Evolutionary conservation across 495 filamentous ascomycete species (phyloP), one percentile per base, ranked within the genome.

Genomic region (Penicillium angulare): DNA sequence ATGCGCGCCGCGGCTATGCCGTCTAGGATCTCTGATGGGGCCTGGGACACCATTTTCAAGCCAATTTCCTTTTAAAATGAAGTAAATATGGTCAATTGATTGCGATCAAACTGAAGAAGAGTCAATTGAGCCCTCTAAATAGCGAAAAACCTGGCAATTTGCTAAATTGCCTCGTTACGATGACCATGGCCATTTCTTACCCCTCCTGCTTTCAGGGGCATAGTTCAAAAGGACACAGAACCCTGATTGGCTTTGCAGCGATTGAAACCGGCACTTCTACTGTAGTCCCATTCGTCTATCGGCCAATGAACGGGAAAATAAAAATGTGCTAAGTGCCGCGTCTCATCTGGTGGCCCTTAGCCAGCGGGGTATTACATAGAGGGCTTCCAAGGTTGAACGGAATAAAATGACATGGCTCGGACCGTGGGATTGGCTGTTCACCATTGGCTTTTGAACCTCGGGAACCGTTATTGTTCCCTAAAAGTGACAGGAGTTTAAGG

Each of bases 1-100:
- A 40, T 48, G 12, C 55, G 52, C 10, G 58, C 53, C 17, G 17
- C 7, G 6, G 44, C 40, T 20, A 60, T 51, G 2, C n/a, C 22
- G 7, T 55, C 36, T 10, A 59, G 27, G 10, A 59, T 59, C 2
- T 39, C n/a, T 5, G 43, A 48, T 12, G 18, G 18, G 7, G 18
- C 12, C 20, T 39, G 36, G 10, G 6, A 20, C 7, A 18, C 34
- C 34, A 38, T 38, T 38, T 15, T 18, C 1, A 3, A n/a, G n/a
- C n/a, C n/a, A n/a, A n/a, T n/a, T n/a, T n/a, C n/a, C n/a, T n/a
- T n/a, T n/a, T n/a, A n/a, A n/a, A n/a, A n/a, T n/a, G n/a, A n/a
- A n/a, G n/a, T n/a, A n/a, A n/a, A n/a, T n/a, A n/a, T n/a, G n/a
- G n/a, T n/a, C n/a, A n/a, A n/a, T n/a, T n/a, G n/a, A n/a, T n/a